Percentiles rank a stretch among this genome's conserved stretches.
phyloP scores from a whole-genome alignment of 1,139 yeast genomes.

The Suhomyces chickasaworum region DNA sequence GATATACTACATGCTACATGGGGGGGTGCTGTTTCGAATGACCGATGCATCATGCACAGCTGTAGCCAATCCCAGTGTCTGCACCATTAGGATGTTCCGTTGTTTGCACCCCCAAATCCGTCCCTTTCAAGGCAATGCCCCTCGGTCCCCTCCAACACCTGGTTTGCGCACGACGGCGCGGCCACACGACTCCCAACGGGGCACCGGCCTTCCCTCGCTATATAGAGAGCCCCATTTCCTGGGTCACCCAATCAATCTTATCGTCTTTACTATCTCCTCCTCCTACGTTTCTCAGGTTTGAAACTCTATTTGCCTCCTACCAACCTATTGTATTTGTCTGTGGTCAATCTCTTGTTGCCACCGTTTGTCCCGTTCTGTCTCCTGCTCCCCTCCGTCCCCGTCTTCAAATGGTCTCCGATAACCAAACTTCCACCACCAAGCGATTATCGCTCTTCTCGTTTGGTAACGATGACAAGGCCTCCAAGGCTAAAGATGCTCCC shows the following conservation, averaged over 20 bases:
- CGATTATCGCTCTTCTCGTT: constrained; percentile 17
- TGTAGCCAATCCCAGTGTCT: neutral
- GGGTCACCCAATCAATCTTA: neutral
- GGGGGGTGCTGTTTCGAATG: neutral
- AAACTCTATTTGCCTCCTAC: neutral
- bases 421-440: constrained; percentile 6
- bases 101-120: neutral
- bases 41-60: neutral
- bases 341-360: neutral
- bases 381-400: constrained; percentile 2
- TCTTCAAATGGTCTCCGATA: constrained; percentile 1
- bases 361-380: neutral
- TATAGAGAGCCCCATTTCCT: neutral
- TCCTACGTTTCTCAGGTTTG: neutral
- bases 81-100: neutral
- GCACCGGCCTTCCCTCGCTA: constrained; percentile 1
- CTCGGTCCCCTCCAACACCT: neutral
- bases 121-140: neutral
- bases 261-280: neutral
- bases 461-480: constrained; percentile 10
- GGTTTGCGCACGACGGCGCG: neutral
- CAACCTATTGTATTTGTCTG: neutral
- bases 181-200: neutral
- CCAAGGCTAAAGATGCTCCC: constrained; percentile 5
- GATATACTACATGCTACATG: too few species aligned